Conservation (phyloP, 768 basidiomycete genomes). For the Lactarius akahatsu region DNA sequence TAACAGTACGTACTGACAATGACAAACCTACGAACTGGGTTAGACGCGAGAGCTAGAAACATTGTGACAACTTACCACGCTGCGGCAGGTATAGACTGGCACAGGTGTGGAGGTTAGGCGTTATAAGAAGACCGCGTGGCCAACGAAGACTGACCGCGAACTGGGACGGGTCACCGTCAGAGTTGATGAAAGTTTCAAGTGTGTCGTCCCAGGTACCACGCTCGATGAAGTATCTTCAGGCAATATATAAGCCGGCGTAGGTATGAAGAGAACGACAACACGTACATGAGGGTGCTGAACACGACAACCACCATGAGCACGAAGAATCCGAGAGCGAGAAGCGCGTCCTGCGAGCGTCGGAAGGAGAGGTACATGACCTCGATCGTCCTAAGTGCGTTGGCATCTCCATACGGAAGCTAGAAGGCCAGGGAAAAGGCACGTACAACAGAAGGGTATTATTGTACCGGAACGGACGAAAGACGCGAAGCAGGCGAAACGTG, state of each 20-base stretch:
- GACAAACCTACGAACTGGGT: constrained; percentile 52
- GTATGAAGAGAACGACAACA: neutral
- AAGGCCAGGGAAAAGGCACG: constrained; percentile 21
- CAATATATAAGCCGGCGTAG: neutral
- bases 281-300: constrained; percentile 78
- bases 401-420: neutral
- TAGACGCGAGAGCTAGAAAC: neutral
- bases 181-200: constrained; percentile 77
- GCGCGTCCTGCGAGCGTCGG: constrained; percentile 79
- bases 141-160: constrained; percentile 54
- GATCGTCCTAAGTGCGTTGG: constrained; percentile 57
- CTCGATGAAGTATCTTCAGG: constrained; percentile 78
- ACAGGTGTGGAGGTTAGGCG: neutral
- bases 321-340: constrained; percentile 86
- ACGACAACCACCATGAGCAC: constrained; percentile 84
- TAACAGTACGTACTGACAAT: constrained; percentile 62
- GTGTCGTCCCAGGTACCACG: constrained; percentile 86
- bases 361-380: constrained; percentile 93
- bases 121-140: neutral
- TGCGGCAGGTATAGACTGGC: constrained; percentile 66
- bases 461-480: constrained; percentile 87
- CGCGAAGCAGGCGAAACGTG: constrained; percentile 84
- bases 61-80: constrained; percentile 58
- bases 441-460: constrained; percentile 81
- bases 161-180: constrained; percentile 79